phyloP scores from a whole-genome alignment of 306 rosid species.

The Fragaria ananassa region DNA sequence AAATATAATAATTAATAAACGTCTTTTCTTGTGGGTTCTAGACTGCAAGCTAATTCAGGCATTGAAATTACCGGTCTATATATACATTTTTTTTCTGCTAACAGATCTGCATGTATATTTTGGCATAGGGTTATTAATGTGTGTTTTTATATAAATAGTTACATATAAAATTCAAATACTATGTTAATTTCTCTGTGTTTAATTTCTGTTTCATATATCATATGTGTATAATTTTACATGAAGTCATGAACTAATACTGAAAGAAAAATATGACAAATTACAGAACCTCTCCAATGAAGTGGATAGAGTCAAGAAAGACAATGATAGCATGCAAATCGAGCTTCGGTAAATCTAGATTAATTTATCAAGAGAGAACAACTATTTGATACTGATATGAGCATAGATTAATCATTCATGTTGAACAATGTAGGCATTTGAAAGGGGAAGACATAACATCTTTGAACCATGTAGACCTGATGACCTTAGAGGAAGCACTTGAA shows the following conservation, averaged over 20 bases:
- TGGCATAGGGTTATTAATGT: neutral
- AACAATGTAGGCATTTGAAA: slow-evolving; percentile 65
- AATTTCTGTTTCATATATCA: no score
- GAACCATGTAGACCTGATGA: slow-evolving; percentile 61
- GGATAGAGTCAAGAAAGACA: slow-evolving; percentile 82
- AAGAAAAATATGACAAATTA: slow-evolving; percentile 9
- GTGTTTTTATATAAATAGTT: neutral
- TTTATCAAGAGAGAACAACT: neutral
- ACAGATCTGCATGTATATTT: neutral
- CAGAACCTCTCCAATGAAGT: slow-evolving; percentile 82
- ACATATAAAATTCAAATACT: no score
- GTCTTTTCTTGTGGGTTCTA: slow-evolving; percentile 12
- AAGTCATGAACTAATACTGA: neutral
- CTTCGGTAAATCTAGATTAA: slow-evolving; percentile 43
- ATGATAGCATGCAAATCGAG: slow-evolving; percentile 79
- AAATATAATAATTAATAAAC: slow-evolving; percentile 9
- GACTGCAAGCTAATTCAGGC: neutral
- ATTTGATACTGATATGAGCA: neutral
- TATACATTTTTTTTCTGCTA: neutral
- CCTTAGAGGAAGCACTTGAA: slow-evolving; percentile 65
- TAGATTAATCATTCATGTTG: neutral
- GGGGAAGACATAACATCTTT: slow-evolving; percentile 80
- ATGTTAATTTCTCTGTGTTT: no score
- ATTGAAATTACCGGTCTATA: neutral
- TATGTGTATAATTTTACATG: no score